Evolutionary conservation across 345 rosid species (phyloP).

Genomic region (Populus davidiana): DNA sequence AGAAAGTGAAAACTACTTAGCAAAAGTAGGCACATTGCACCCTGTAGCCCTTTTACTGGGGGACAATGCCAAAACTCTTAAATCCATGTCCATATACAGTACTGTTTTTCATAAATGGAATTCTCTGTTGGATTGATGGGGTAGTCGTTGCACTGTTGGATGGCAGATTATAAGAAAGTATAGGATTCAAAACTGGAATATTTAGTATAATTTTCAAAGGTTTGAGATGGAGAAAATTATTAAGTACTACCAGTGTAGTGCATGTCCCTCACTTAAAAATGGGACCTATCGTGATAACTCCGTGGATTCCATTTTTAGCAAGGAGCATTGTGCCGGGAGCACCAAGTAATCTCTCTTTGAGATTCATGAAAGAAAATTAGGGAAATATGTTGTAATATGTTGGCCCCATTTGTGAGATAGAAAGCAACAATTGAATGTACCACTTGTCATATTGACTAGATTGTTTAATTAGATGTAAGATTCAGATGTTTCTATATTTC

Average conservation of each 20-base stretch:
- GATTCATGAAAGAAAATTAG: not conserved
- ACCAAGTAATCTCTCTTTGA: not conserved
- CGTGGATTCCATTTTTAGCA: not conserved
- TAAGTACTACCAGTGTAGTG: not conserved
- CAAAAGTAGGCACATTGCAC: not conserved
- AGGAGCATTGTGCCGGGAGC: not conserved
- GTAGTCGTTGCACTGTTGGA: not conserved
- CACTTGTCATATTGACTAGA: not conserved
- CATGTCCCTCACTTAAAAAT: not conserved
- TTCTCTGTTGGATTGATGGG: not conserved
- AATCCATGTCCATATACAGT: not conserved
- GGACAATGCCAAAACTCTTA: not conserved
- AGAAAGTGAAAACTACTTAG: not conserved
- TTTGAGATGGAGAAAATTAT: not conserved
- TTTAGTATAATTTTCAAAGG: not conserved
- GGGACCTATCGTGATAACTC: not conserved
- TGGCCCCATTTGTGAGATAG: not conserved
- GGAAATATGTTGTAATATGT: not conserved
- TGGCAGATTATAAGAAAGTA: not conserved
- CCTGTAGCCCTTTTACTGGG: not conserved
- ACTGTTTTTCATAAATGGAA: not conserved
- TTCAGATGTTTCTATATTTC: not conserved
- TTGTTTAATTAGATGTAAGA: not conserved
- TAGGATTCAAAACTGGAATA: not conserved
- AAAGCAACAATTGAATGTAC: not conserved